Conservation (phyloP, 2,329 filamentous ascomycete genomes). For the Fusarium ambrosium region DNA sequence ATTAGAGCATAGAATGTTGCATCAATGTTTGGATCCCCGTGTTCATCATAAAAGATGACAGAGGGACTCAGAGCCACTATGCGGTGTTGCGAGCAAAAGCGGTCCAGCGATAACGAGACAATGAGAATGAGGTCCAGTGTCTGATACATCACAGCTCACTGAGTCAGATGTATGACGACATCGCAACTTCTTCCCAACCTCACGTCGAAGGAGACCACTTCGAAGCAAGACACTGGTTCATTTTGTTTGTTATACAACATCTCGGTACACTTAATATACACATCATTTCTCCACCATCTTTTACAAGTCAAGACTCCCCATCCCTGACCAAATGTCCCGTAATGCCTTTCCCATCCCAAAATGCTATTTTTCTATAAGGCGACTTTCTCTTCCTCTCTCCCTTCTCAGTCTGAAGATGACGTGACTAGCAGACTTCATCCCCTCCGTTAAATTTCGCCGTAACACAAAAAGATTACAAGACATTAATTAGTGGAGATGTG, state of each 20-base stretch:
- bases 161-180: neutral
- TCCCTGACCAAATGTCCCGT: conserved; percentile 10
- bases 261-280: conserved; percentile 40
- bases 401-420: conserved; percentile 29
- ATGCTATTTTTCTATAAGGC: conserved; percentile 38
- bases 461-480: conserved; percentile 45
- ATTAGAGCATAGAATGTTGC: neutral
- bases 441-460: conserved; percentile 11
- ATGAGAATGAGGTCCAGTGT: neutral
- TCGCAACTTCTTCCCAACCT: neutral
- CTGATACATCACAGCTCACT: too few relatives aligned
- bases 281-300: conserved; percentile 23
- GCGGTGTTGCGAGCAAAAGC: neutral
- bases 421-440: conserved; percentile 12
- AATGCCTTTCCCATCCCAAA: conserved; percentile 9
- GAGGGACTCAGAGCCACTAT: neutral
- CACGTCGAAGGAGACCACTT: neutral
- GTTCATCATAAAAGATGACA: neutral
- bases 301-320: conserved; percentile 31
- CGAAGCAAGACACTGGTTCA: conserved; percentile 5
- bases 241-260: conserved; percentile 37
- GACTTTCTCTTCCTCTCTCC: conserved; percentile 13
- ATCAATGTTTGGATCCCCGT: neutral
- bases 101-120: neutral
- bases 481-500: conserved; percentile 51